Conservation (phyloP, 2,329 filamentous ascomycete species). For the Verticillium nonalfalfae region DNA sequence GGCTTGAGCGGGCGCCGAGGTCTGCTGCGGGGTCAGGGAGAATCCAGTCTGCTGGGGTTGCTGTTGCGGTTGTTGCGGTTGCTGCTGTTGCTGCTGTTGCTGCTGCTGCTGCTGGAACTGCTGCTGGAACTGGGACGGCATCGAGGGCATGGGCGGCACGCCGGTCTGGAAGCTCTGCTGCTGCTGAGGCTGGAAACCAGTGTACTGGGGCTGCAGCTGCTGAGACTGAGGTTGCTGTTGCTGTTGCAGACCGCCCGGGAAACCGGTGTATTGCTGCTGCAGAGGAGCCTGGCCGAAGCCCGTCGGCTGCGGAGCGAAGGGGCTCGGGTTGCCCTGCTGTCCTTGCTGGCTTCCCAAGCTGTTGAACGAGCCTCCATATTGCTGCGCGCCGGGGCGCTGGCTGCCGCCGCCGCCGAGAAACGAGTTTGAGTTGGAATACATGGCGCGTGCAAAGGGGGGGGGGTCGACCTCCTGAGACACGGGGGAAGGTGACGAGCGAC, state of each 20-base stretch:
- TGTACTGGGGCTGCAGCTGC: slow-evolving; percentile 50
- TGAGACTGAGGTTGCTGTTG: slow-evolving; percentile 36
- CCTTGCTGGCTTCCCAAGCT: slow-evolving; percentile 33
- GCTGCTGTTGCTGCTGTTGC: slow-evolving; percentile 35
- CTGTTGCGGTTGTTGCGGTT: slow-evolving; percentile 24
- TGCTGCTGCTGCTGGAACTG: slow-evolving; percentile 50
- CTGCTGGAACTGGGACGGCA: slow-evolving; percentile 54
- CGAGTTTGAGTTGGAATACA: slow-evolving; percentile 88
- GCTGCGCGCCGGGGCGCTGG: slow-evolving; percentile 62
- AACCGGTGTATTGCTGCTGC: slow-evolving; percentile 57
- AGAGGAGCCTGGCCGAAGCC: slow-evolving; percentile 51
- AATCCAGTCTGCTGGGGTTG: slow-evolving; percentile 39
- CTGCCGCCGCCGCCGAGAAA: slow-evolving; percentile 75
- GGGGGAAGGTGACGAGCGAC: slow-evolving; percentile 7
- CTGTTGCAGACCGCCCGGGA: slow-evolving; percentile 47
- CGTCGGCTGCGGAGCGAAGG: slow-evolving; percentile 54
- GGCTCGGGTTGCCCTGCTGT: slow-evolving; percentile 39
- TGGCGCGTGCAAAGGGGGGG: slow-evolving; percentile 31
- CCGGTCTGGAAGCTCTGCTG: slow-evolving; percentile 58
- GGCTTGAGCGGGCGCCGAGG: slow-evolving; percentile 39
- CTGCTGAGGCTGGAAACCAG: slow-evolving; percentile 36
- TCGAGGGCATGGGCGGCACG: slow-evolving; percentile 52
- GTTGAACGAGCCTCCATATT: slow-evolving; percentile 47
- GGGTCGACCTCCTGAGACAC: slow-evolving; percentile 7
- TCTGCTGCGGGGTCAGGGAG: slow-evolving; percentile 41